Conservation (phyloP, 495 filamentous ascomycete genomes). For the Daldinia decipiens region DNA sequence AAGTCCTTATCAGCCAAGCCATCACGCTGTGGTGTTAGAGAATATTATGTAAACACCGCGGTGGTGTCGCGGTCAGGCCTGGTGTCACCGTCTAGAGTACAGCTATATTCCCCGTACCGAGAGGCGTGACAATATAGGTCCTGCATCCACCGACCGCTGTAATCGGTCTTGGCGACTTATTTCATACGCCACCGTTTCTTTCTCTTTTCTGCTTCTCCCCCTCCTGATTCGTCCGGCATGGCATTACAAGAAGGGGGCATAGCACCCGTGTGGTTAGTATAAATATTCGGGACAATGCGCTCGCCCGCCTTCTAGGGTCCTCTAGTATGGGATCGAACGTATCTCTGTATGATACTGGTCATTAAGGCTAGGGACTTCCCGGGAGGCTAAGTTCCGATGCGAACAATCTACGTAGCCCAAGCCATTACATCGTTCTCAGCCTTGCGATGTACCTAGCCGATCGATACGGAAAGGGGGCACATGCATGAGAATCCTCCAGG, state of each 20-base stretch:
- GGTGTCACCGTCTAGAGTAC: background rate
- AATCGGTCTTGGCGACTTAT: background rate
- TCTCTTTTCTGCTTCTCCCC: background rate
- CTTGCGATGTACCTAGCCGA: slow-evolving; percentile 16
- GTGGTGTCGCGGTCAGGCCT: background rate
- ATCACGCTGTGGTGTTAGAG: background rate
- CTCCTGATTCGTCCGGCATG: background rate
- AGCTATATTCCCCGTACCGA: background rate
- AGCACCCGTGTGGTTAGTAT: slow-evolving; percentile 8
- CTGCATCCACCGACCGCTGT: slow-evolving; percentile 1
- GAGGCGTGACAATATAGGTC: background rate
- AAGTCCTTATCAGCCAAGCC: background rate
- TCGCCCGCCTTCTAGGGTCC: slow-evolving; percentile 26
- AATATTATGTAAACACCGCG: background rate
- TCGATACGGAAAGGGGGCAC: background rate
- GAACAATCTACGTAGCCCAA: slow-evolving; percentile 1
- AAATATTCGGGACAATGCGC: slow-evolving; percentile 16
- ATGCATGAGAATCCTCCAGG: slow-evolving; percentile 1
- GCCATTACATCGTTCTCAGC: slow-evolving; percentile 11
- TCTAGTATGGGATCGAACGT: slow-evolving; percentile 1
- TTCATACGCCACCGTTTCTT: background rate
- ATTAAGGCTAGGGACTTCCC: background rate
- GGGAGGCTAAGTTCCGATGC: slow-evolving; percentile 14
- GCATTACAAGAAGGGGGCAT: background rate
- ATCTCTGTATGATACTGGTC: slow-evolving; percentile 11